Conservation (phyloP, 768 basidiomycete species). For the Russula griseocarnosa region DNA sequence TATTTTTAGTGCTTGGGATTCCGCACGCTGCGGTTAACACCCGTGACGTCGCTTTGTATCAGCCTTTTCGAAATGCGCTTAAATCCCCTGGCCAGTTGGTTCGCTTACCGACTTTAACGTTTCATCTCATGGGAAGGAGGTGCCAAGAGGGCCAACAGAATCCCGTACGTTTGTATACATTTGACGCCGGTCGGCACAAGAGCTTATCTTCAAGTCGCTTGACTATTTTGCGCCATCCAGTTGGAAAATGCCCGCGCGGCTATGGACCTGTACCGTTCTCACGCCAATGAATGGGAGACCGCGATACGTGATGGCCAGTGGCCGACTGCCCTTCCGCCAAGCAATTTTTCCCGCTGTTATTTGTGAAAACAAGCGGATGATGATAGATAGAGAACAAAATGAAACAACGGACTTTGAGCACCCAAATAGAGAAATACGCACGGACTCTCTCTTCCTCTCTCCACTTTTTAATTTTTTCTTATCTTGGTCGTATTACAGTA, state of each 20-base stretch:
- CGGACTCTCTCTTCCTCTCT: neutral
- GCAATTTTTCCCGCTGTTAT: constrained; percentile 78
- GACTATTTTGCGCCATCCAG: constrained; percentile 38
- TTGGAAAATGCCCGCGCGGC: constrained; percentile 70
- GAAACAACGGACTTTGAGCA: constrained; percentile 4
- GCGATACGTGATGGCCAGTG: constrained; percentile 58
- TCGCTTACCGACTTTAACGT: constrained; percentile 74
- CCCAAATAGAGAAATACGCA: neutral
- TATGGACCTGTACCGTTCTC: constrained; percentile 52
- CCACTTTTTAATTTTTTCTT: neutral
- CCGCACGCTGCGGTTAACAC: constrained; percentile 75
- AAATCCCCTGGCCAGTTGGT: constrained; percentile 61
- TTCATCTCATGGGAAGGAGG: constrained; percentile 76
- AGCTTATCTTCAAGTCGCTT: constrained; percentile 13
- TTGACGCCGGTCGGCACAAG: neutral
- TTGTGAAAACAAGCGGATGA: constrained; percentile 36
- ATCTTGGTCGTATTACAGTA: constrained; percentile 9
- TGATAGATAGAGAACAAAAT: neutral
- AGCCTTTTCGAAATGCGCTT: constrained; percentile 73
- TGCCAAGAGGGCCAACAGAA: constrained; percentile 70
- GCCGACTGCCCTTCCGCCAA: constrained; percentile 74
- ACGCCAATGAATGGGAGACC: constrained; percentile 62
- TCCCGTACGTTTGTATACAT: constrained; percentile 49
- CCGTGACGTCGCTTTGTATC: constrained; percentile 76
- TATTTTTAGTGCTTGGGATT: constrained; percentile 62